phyloP scores from a whole-genome alignment of 2,329 filamentous ascomycete species.

The Gnomoniopsis sp. region DNA sequence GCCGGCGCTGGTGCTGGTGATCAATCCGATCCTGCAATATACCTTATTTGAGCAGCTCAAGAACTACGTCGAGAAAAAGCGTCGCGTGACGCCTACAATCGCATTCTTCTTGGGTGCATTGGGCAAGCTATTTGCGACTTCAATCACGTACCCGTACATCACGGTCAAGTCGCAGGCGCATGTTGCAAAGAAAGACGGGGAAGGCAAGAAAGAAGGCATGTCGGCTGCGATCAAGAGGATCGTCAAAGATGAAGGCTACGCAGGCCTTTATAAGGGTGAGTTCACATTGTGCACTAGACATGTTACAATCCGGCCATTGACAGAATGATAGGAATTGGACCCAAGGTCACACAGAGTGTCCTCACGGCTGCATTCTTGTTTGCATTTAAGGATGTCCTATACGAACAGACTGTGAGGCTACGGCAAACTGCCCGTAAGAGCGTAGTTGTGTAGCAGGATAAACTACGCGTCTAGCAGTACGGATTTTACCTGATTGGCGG shows the following conservation, averaged over 20 bases:
- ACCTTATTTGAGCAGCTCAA: conserved; percentile 99
- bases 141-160: conserved; percentile 96
- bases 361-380: conserved; percentile 95
- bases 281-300: conserved; percentile 17
- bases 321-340: conserved; percentile 70
- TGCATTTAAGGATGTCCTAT: conserved; percentile 95
- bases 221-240: conserved; percentile 74
- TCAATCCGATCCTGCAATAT: conserved; percentile 98
- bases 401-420: conserved; percentile 73
- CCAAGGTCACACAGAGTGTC: conserved; percentile 96
- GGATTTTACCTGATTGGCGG: too few relatives aligned
- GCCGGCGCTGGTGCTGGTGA: conserved; percentile 87
- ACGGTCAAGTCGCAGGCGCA: conserved; percentile 98
- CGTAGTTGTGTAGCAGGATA: conserved; percentile 17
- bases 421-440: conserved; percentile 45
- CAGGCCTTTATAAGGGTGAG: conserved; percentile 87
- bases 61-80: conserved; percentile 70
- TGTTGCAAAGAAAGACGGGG: conserved; percentile 66
- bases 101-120: conserved; percentile 90
- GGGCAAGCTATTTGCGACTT: conserved; percentile 91
- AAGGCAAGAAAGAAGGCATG: conserved; percentile 75
- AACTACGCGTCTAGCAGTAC: not conserved
- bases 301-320: not conserved
- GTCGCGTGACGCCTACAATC: conserved; percentile 73
- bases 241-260: conserved; percentile 84